Evolutionary conservation across 225 moss, liverwort and hornwort species (phyloP).

Genomic region (Thuidium tamariscinum): DNA sequence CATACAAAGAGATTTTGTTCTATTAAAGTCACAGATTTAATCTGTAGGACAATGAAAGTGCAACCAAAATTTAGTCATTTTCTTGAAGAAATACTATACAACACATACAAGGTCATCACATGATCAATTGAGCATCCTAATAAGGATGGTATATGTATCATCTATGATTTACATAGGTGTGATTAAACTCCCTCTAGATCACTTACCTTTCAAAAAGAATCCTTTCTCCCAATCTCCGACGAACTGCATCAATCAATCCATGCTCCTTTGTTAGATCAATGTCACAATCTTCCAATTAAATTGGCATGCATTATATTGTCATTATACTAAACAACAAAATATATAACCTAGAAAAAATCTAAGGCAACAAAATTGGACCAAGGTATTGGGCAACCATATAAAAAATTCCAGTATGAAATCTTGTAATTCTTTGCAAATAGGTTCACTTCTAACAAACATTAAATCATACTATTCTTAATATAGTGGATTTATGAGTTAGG

Average conservation of each 20-base stretch:
- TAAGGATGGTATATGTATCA: neutral
- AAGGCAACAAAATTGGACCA: neutral
- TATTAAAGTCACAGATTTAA: neutral
- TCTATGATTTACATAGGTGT: neutral
- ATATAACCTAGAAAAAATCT: neutral
- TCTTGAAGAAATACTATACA: neutral
- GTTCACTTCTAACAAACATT: neutral
- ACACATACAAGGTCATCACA: neutral
- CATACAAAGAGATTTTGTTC: neutral
- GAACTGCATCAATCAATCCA: constrained; percentile 25
- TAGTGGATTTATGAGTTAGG: neutral
- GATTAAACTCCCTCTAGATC: neutral
- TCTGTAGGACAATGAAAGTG: neutral
- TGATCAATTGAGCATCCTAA: neutral
- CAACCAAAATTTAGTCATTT: neutral
- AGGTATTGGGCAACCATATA: neutral
- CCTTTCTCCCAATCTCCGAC: constrained; percentile 68
- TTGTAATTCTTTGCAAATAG: neutral
- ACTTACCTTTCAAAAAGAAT: constrained; percentile 42
- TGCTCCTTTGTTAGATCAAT: neutral
- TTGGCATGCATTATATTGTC: neutral
- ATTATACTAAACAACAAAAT: neutral
- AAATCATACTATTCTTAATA: neutral
- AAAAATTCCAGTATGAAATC: neutral
- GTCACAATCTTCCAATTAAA: neutral